phyloP scores from a whole-genome alignment of 1,284 basidiomycete genomes.

The Naganishia cerealis region DNA sequence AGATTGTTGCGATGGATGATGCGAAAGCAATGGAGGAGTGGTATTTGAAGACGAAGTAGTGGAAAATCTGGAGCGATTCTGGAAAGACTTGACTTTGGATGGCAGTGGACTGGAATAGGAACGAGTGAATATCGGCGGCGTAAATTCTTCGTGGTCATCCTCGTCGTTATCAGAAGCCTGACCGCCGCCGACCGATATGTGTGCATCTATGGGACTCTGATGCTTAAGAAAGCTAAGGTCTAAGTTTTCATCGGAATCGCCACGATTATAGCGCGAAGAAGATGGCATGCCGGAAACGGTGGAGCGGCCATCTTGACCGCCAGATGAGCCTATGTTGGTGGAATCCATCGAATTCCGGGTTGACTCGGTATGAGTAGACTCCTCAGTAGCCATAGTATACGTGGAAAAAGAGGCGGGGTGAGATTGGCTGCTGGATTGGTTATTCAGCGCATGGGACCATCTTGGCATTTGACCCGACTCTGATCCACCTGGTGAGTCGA shows the following conservation, averaged over 20 bases:
- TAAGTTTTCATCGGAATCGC: background rate
- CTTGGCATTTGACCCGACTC: conserved; percentile 21
- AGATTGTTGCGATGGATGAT: conserved; percentile 15
- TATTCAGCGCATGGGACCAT: conserved; percentile 16
- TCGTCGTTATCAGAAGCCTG: background rate
- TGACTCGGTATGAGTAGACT: background rate
- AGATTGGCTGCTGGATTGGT: conserved; percentile 2
- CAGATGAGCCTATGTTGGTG: background rate
- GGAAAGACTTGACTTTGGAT: conserved; percentile 31
- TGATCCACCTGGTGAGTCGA: conserved; percentile 19
- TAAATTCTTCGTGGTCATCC: conserved; percentile 13
- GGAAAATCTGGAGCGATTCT: conserved; percentile 16
- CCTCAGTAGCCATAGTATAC: conserved; percentile 4
- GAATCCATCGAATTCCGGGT: conserved; percentile 11
- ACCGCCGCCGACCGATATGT: background rate
- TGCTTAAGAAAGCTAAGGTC: background rate
- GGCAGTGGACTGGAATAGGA: conserved; percentile 47
- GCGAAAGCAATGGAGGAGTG: conserved; percentile 20
- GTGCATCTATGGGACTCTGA: background rate
- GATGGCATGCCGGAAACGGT: background rate
- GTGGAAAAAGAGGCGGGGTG: conserved; percentile 7
- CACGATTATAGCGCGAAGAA: background rate
- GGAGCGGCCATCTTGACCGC: background rate
- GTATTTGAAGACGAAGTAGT: background rate
- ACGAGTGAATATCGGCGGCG: conserved; percentile 39